These are phyloP conservation scores for Alliaria petiolata DNA, from an alignment of 345 rosid species.

Conservation along the genomic window DNA sequence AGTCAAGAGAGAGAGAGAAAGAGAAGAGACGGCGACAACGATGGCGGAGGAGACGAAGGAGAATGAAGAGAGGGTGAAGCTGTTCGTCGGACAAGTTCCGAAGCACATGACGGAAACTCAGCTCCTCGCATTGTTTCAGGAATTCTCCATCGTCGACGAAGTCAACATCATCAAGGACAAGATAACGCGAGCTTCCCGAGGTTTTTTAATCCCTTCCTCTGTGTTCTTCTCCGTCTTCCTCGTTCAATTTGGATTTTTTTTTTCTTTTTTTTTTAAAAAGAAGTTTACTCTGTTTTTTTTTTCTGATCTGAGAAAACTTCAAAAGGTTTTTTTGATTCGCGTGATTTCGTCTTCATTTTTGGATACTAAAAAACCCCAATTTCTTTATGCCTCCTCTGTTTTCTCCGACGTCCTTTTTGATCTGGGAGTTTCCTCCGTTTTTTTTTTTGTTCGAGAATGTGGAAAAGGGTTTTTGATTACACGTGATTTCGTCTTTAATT, in stretches of 20 bases:
- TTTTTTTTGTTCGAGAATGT: background rate
- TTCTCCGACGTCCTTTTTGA: background rate
- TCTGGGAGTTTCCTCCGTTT: background rate
- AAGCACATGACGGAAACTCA: slow-evolving; percentile 86
- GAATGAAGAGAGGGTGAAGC: slow-evolving; percentile 80
- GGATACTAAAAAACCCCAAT: background rate
- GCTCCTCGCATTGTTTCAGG: slow-evolving; percentile 79
- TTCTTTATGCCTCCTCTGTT: background rate
- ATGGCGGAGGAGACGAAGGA: slow-evolving; percentile 62
- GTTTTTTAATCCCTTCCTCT: slow-evolving; percentile 31
- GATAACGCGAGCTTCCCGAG: slow-evolving; percentile 80
- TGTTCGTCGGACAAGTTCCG: slow-evolving; percentile 98
- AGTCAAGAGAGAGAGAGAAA: slow-evolving; percentile 24
- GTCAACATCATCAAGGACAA: slow-evolving; percentile 98
- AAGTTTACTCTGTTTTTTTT: slow-evolving; percentile 2
- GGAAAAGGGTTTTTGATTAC: background rate
- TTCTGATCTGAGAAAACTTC: background rate
- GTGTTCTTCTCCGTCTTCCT: slow-evolving; percentile 9
- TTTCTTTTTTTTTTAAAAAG: background rate
- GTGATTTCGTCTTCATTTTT: background rate
- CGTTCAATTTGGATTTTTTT: background rate
- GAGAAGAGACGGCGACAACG: slow-evolving; percentile 32
- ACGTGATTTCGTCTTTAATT: background rate
- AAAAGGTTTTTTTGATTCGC: background rate
- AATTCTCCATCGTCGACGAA: slow-evolving; percentile 80